A percentile compares a stretch with the other conserved stretches of the same genome.
Conservation (phyloP, 2,329 filamentous ascomycete genomes). For the Ustulina deusta region DNA sequence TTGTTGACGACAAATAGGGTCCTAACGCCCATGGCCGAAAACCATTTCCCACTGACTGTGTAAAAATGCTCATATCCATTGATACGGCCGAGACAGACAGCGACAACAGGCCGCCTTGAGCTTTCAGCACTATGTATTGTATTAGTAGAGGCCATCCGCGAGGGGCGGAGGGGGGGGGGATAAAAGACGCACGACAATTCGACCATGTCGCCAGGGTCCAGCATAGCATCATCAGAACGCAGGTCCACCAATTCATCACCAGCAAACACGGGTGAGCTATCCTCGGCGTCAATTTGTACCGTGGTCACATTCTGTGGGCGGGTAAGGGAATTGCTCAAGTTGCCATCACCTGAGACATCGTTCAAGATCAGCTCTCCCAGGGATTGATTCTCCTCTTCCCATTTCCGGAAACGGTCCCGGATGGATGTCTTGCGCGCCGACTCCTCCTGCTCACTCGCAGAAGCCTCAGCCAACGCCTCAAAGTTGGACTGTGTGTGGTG, state of each 20-base stretch:
- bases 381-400: conserved; percentile 55
- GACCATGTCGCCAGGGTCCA: conserved; percentile 62
- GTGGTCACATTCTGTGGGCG: conserved; percentile 51
- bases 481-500: conserved; percentile 34
- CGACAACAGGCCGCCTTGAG: conserved; percentile 62
- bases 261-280: conserved; percentile 50
- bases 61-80: conserved; percentile 67
- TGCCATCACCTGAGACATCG: conserved; percentile 49
- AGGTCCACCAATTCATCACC: conserved; percentile 55
- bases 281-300: conserved; percentile 47
- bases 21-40: conserved; percentile 58
- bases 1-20: conserved; percentile 63
- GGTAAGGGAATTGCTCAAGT: conserved; percentile 53
- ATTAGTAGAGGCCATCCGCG: conserved; percentile 31
- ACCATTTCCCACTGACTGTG: conserved; percentile 63
- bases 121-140: conserved; percentile 47
- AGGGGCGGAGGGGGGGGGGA: not conserved
- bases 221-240: conserved; percentile 49
- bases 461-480: conserved; percentile 16
- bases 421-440: conserved; percentile 46
- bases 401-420: conserved; percentile 57
- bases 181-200: conserved; percentile 57
- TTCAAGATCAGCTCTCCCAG: conserved; percentile 42
- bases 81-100: conserved; percentile 65
- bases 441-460: conserved; percentile 19